phyloP scores from a whole-genome alignment of 768 basidiomycete genomes.

The Russula vinacea region DNA sequence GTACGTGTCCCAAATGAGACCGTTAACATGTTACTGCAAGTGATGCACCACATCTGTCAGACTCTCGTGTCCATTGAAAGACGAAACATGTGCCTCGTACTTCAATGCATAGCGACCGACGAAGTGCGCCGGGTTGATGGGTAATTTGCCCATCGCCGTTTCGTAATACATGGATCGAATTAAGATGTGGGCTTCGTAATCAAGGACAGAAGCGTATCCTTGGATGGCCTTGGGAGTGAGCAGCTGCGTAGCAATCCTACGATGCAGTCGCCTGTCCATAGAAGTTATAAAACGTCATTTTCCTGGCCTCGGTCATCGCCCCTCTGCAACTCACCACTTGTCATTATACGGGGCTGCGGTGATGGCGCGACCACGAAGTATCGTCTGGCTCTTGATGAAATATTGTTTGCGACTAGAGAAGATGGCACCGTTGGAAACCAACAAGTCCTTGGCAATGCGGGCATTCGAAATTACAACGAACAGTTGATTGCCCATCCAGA shows the following conservation, averaged over 20 bases:
- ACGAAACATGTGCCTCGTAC: constrained; percentile 10
- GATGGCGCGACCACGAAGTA: constrained; percentile 45
- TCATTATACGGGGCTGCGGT: constrained; percentile 47
- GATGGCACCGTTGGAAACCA: constrained; percentile 45
- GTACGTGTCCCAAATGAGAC: constrained; percentile 46
- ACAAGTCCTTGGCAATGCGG: constrained; percentile 43
- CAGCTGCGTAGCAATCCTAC: constrained; percentile 40
- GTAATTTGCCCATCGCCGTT: constrained; percentile 35
- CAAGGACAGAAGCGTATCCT: constrained; percentile 39
- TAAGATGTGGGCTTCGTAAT: constrained; percentile 42
- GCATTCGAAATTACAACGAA: constrained; percentile 48
- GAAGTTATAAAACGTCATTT: not conserved
- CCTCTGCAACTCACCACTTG: constrained; percentile 36
- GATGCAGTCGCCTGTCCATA: constrained; percentile 42
- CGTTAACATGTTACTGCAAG: constrained; percentile 45
- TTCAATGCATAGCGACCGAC: constrained; percentile 40
- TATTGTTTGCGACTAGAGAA: constrained; percentile 48
- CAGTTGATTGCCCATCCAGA: constrained; percentile 49
- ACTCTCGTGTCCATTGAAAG: not conserved
- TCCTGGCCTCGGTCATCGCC: not conserved
- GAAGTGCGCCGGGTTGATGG: constrained; percentile 42
- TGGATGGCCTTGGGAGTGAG: constrained; percentile 40
- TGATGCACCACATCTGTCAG: constrained; percentile 21
- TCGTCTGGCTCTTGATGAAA: constrained; percentile 46
- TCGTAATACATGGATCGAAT: constrained; percentile 40